A percentile compares a stretch with the other conserved stretches of the same genome.
phyloP scores from a whole-genome alignment of 768 basidiomycete species.

The Mycena amicta region DNA sequence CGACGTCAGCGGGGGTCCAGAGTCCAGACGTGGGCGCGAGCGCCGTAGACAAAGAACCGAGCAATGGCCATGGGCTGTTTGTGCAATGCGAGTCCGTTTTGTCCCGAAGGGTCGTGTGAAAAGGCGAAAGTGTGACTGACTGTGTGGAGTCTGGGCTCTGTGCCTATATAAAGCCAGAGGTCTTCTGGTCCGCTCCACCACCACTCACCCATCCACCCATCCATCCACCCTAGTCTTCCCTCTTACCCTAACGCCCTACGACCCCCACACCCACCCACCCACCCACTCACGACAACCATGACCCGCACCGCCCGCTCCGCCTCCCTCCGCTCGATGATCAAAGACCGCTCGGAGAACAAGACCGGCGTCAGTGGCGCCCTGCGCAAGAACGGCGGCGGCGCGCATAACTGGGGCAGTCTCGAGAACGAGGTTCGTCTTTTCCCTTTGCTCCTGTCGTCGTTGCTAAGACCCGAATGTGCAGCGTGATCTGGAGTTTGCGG shows the following conservation, averaged over 20 bases:
- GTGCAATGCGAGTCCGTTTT: too few relatives aligned
- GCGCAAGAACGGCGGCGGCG: conserved; percentile 80
- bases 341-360: conserved; percentile 80
- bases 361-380: conserved; percentile 71
- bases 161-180: too few relatives aligned
- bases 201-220: too few relatives aligned
- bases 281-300: conserved; percentile 43
- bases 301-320: conserved; percentile 78
- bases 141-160: too few relatives aligned
- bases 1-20: too few relatives aligned
- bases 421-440: conserved; percentile 46
- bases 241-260: not conserved
- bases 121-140: too few relatives aligned
- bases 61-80: too few relatives aligned
- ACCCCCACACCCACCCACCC: not conserved
- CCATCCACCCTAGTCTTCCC: too few relatives aligned
- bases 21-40: too few relatives aligned
- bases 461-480: not conserved
- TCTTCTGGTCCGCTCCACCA: too few relatives aligned
- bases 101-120: too few relatives aligned
- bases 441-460: not conserved
- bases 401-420: conserved; percentile 85
- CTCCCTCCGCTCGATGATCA: conserved; percentile 69
- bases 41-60: too few relatives aligned
- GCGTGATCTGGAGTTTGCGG: conserved; percentile 58